A percentile compares a stretch with the other conserved stretches of the same genome.
Conservation (phyloP, 2,329 filamentous ascomycete genomes). For the Colletotrichum sidae region DNA sequence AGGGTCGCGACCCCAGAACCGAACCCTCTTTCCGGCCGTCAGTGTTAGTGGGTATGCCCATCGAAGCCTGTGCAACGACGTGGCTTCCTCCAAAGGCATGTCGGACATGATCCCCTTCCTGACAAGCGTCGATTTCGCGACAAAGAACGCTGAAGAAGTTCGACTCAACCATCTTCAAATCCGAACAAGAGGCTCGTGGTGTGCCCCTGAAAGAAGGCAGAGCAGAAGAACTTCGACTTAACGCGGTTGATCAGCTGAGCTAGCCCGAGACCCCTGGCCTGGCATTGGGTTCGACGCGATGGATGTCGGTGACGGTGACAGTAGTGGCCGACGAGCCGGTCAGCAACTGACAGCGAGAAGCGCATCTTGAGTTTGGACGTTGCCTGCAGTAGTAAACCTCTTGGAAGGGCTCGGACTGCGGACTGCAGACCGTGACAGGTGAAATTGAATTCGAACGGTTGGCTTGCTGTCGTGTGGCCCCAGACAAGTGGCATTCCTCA, state of each 20-base stretch:
- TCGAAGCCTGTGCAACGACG: conserved; percentile 28
- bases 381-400: too few species aligned
- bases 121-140: conserved; percentile 30
- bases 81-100: conserved; percentile 9
- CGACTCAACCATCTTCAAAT: conserved; percentile 19
- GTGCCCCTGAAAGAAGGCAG: conserved; percentile 24
- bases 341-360: too few species aligned
- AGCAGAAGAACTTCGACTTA: conserved; percentile 4
- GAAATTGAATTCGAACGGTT: conserved; percentile 19
- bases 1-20: not conserved
- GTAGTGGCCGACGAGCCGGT: conserved; percentile 15
- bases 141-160: conserved; percentile 25
- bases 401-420: conserved; percentile 1
- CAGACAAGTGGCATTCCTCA: conserved; percentile 26
- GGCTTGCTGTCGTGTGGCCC: conserved; percentile 12
- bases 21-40: not conserved
- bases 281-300: conserved; percentile 2
- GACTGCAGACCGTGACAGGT: not conserved
- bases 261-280: conserved; percentile 17
- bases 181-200: conserved; percentile 25
- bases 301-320: conserved; percentile 15
- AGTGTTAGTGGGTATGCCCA: conserved; percentile 5
- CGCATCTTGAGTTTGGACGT: too few species aligned
- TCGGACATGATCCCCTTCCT: conserved; percentile 24
- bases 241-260: conserved; percentile 31